Evolutionary conservation across 2,329 filamentous ascomycete genomes (phyloP).

Genomic region (Paraphaeosphaeria minitans): DNA sequence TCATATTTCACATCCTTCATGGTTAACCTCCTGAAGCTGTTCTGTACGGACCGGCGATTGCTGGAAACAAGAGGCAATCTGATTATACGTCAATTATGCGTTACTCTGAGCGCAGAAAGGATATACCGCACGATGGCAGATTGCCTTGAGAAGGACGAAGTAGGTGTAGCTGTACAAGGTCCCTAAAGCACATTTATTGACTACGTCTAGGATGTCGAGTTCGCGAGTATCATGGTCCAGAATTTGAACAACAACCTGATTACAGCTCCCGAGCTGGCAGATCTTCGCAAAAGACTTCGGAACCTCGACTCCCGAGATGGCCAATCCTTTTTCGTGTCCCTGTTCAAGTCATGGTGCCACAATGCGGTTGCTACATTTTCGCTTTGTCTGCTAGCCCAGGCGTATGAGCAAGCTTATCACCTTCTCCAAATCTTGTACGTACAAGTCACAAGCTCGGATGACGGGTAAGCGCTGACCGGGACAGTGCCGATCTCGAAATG

Average conservation of each 20-base stretch:
- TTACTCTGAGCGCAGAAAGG: conserved; percentile 88
- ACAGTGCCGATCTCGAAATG: conserved; percentile 93
- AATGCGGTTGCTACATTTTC: conserved; percentile 98
- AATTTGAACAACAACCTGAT: conserved; percentile 99
- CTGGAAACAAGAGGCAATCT: conserved; percentile 92
- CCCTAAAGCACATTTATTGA: conserved; percentile 8
- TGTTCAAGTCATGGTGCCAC: conserved; percentile 98
- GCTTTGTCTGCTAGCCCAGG: conserved; percentile 90
- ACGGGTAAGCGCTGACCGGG: conserved; percentile 26
- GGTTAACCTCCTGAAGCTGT: conserved; percentile 93
- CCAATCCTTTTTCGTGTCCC: conserved; percentile 89
- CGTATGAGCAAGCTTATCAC: conserved; percentile 97
- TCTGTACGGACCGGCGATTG: conserved; percentile 89
- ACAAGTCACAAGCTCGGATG: not conserved
- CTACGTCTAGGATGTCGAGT: conserved; percentile 75
- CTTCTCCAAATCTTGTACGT: conserved; percentile 90
- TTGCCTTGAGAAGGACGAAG: conserved; percentile 93
- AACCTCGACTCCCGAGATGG: conserved; percentile 95
- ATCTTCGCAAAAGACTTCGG: conserved; percentile 84
- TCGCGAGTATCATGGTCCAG: conserved; percentile 99
- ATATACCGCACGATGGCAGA: conserved; percentile 96
- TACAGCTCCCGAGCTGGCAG: conserved; percentile 90
- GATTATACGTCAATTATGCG: conserved; percentile 93
- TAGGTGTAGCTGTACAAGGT: conserved; percentile 21
- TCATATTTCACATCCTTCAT: conserved; percentile 98